Base-by-base conservation (phyloP, 2,329 filamentous ascomycete species). In the Fusarium sp. region DNA sequence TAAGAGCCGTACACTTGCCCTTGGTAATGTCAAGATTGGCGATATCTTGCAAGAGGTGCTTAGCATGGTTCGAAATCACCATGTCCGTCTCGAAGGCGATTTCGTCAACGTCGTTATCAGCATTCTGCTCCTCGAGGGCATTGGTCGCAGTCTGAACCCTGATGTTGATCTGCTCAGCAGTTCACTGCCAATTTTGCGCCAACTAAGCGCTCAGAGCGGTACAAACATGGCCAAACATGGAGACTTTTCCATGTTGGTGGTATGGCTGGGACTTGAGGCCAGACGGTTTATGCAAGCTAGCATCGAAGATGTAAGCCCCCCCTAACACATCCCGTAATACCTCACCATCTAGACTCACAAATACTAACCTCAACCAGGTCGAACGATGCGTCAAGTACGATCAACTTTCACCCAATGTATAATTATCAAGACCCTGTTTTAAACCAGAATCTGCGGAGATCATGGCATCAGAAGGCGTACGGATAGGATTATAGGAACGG, bases 81-180 rank as follows among this genome's bases (percentile, higher is more conserved):
- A 99, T 77, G 96, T 99, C 6, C 88, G 96, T 10, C 87, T 99
- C 51, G 96, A 99, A 80, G 96, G 96, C 10, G 96, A 99, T 78
- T 99, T 98, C 77, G 94, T 99, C 77, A 99, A 99, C 76, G 96
- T 99, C 6, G 95, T 99, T 31, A 91, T 99, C 61, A 97, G 94
- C 63, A 98, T 98, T 54, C 83, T 99, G 34, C 85, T 99, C 3
- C 85, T 99, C 2, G 96, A 99, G 78, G 96, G 96, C 8, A 99
- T 98, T 75, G 96, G 96, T 0, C 88, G 96, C 65, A 93, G 86
- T 62, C 82, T 99, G 17, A 91, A 98, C 78, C 95, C 96, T 0
- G 86, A 95, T 54, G 84, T 98, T 46, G 96, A 99, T 80, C 84
- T 99, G 14, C 91, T 99, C 69, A 86, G 83, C 76, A 95, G 93